Conservation (phyloP, 768 basidiomycete species). For the Lentinula edodes region DNA sequence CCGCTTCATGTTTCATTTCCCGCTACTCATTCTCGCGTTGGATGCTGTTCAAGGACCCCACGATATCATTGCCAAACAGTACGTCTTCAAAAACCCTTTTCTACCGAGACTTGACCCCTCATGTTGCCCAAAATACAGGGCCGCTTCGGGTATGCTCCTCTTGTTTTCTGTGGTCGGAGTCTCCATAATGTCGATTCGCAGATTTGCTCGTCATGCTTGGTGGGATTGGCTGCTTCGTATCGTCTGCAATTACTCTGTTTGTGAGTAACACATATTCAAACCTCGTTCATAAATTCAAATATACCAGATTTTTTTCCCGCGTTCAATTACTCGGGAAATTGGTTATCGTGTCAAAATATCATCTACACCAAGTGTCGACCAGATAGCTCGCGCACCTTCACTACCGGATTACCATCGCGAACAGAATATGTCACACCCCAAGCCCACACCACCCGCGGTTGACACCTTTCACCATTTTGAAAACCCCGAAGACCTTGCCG, state of each 20-base stretch:
- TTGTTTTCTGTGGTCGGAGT: neutral
- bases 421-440: neutral
- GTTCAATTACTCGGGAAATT: conserved; percentile 58
- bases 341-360: conserved; percentile 49
- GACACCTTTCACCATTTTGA: neutral
- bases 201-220: conserved; percentile 71
- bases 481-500: neutral
- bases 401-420: conserved; percentile 19
- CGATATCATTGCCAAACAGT: conserved; percentile 50
- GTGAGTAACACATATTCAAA: conserved; percentile 32
- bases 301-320: conserved; percentile 70
- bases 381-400: conserved; percentile 22
- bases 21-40: conserved; percentile 58
- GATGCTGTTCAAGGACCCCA: conserved; percentile 55
- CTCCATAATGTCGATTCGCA: conserved; percentile 14
- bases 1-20: conserved; percentile 68
- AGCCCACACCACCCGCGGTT: neutral
- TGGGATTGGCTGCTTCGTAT: conserved; percentile 72
- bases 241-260: conserved; percentile 74
- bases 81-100: conserved; percentile 23
- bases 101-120: neutral
- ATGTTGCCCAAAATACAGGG: conserved; percentile 23
- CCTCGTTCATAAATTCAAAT: conserved; percentile 41
- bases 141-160: conserved; percentile 51
- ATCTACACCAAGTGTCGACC: conserved; percentile 20